Conservation (phyloP, 2,329 filamentous ascomycete species). For the Colletotrichum lindemuthianum region DNA sequence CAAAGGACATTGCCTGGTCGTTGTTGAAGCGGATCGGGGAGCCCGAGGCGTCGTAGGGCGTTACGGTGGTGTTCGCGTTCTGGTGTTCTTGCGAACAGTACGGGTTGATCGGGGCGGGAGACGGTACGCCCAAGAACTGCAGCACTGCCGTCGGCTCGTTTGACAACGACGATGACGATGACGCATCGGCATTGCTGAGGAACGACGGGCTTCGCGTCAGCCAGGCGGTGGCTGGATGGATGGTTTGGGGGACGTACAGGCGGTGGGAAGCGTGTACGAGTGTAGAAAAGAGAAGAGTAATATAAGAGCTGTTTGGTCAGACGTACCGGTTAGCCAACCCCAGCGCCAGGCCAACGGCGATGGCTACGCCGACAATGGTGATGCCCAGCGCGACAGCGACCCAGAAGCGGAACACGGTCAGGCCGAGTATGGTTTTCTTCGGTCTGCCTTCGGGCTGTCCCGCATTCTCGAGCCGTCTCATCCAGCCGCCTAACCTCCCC, state of each 20-base stretch:
- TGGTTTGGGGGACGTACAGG: conserved; percentile 7
- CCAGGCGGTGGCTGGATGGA: conserved; percentile 21
- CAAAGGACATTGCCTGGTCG: conserved; percentile 34
- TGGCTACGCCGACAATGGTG: conserved; percentile 31
- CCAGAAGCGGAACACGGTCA: conserved; percentile 33
- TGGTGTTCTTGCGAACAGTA: conserved; percentile 19
- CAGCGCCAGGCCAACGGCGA: conserved; percentile 32
- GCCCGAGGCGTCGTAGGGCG: conserved; percentile 35
- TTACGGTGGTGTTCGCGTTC: conserved; percentile 17
- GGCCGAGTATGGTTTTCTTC: conserved; percentile 30
- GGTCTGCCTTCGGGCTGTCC: conserved; percentile 12
- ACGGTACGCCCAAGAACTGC: conserved; percentile 30
- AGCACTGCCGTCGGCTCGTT: conserved; percentile 3
- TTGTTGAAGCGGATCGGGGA: conserved; percentile 36
- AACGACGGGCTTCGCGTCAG: conserved; percentile 25
- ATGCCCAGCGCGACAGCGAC: conserved; percentile 30
- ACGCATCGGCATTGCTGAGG: conserved; percentile 1
- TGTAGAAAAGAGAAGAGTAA: conserved; percentile 16
- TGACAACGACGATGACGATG: neutral
- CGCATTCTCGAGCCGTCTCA: conserved; percentile 19
- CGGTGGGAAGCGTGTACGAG: conserved; percentile 6
- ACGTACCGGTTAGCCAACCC: conserved; percentile 34
- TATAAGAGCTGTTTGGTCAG: conserved; percentile 19
- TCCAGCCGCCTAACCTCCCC: conserved; percentile 14
- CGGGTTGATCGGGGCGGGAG: conserved; percentile 33